Conservation (phyloP, 257 asterid genomes). For the Handroanthus guayacan region DNA sequence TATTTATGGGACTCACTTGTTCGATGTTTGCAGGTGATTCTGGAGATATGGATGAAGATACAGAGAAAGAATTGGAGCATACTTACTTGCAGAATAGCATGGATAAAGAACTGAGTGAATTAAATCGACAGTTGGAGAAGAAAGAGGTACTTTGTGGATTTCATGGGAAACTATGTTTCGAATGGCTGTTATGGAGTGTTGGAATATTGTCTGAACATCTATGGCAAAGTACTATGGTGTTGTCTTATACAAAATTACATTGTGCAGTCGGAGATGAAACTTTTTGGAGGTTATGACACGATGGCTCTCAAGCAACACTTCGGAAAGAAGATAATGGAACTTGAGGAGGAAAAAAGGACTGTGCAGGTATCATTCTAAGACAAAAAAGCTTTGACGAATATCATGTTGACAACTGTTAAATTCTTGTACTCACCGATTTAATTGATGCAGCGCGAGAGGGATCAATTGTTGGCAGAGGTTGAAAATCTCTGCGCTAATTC, state of each 20-base stretch:
- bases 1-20: constrained; percentile 27
- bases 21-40: constrained; percentile 69
- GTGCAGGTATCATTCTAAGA: constrained; percentile 68
- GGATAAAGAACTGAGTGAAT: constrained; percentile 92
- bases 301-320: constrained; percentile 94
- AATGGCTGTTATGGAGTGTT: background rate
- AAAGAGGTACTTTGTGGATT: constrained; percentile 68
- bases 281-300: constrained; percentile 81
- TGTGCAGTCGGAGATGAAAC: constrained; percentile 95
- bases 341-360: constrained; percentile 91
- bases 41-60: constrained; percentile 85
- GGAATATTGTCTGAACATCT: background rate
- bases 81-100: constrained; percentile 84
- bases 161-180: background rate
- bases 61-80: constrained; percentile 96
- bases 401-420: constrained; percentile 13
- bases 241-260: constrained; percentile 25
- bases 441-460: constrained; percentile 77
- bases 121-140: constrained; percentile 85
- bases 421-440: constrained; percentile 29
- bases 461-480: constrained; percentile 81
- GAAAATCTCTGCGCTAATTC: constrained; percentile 91
- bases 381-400: constrained; percentile 18
- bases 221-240: background rate
- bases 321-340: constrained; percentile 90